Conservation (phyloP, 2,329 filamentous ascomycete species). For the Colletotrichum chlorophyti region DNA sequence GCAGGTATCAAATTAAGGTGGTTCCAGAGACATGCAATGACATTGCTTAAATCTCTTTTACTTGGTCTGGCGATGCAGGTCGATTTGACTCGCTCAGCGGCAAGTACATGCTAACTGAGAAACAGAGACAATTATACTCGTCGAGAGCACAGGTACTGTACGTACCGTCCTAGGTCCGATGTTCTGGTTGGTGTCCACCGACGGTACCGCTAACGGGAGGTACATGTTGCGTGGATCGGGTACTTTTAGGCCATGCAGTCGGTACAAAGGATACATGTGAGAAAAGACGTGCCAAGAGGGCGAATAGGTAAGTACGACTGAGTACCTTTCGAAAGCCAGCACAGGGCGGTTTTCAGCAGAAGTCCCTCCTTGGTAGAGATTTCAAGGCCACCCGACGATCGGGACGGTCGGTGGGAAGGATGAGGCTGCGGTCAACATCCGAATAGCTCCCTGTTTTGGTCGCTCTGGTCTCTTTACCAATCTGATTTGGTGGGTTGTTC, state of each 20-base stretch:
- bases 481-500: background rate
- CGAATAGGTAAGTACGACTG: background rate
- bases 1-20: no score
- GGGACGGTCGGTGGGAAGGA: background rate
- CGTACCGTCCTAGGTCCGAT: constrained; percentile 22
- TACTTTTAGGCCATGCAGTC: constrained; percentile 15
- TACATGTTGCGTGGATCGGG: constrained; percentile 18
- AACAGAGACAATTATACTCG: background rate
- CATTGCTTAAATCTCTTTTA: no score
- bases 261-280: constrained; percentile 17
- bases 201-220: constrained; percentile 22
- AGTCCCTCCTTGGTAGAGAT: no score
- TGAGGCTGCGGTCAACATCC: background rate
- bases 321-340: background rate
- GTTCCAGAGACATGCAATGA: no score
- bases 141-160: constrained; percentile 14
- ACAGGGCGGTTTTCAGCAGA: background rate
- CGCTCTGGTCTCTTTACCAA: no score
- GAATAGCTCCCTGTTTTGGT: no score
- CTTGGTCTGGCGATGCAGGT: background rate
- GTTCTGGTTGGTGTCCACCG: constrained; percentile 23
- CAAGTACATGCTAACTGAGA: constrained; percentile 4
- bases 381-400: background rate
- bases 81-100: background rate
- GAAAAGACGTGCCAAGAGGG: background rate